Percentiles rank a stretch among this genome's conserved stretches.
phyloP scores from a whole-genome alignment of 2,329 filamentous ascomycete species.

The Aspergillus brasiliensis region DNA sequence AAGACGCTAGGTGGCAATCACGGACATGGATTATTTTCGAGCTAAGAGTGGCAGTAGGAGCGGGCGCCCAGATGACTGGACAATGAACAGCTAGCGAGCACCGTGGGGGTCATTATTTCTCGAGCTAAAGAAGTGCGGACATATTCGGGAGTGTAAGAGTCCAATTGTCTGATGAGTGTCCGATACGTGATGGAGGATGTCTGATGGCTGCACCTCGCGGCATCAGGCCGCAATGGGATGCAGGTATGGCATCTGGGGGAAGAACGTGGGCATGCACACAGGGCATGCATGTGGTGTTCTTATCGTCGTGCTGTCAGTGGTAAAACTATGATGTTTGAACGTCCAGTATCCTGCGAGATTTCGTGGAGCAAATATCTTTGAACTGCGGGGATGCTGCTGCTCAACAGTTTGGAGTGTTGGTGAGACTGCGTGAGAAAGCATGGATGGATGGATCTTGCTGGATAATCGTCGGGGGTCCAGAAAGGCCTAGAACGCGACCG shows the following conservation, averaged over 20 bases:
- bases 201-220: neutral
- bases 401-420: neutral
- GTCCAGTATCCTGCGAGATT: neutral
- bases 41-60: neutral
- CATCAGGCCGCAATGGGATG: constrained; percentile 1
- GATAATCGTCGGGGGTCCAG: neutral
- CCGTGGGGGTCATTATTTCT: neutral
- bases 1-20: neutral
- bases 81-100: neutral
- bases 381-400: neutral
- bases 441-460: neutral
- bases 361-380: neutral
- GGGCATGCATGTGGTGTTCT: neutral
- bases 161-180: neutral
- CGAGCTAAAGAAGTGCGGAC: neutral
- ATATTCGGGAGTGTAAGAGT: neutral
- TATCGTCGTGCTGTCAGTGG: neutral
- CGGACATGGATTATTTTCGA: neutral
- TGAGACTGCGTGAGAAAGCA: neutral
- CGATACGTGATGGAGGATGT: neutral
- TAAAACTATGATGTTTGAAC: neutral
- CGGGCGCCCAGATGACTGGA: neutral
- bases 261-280: neutral
- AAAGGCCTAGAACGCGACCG: constrained; percentile 3
- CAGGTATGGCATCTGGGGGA: neutral